Evolutionary conservation across 2,329 filamentous ascomycete species (phyloP), one percentile per base, ranked within the genome.

Genomic region (Ascosphaera apis): DNA sequence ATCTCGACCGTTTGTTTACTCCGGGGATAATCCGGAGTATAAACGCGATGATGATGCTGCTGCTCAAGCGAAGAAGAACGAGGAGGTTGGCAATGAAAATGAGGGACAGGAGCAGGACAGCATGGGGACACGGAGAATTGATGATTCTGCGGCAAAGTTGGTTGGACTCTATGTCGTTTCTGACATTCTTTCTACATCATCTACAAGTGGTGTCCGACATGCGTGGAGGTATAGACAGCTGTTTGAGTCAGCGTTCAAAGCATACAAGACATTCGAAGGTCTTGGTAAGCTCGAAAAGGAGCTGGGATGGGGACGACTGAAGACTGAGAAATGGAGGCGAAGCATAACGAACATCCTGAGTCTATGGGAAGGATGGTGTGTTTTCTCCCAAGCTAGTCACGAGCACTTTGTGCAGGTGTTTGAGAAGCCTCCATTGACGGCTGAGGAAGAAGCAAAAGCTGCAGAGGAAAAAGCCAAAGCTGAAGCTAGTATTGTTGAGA

Each of bases 151-250:
- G 1, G 71, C 80, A 1, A 80, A 76, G 45, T 63, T 92, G 1
- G 74, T 92, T 15, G 84, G 71, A 1, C 63, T 95, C 2, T 92
- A 91, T 49, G 63, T 88, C 36, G 66, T 80, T 35, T 72, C 66
- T 19, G 84, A 93, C 50, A 76, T 92, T 33, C 63, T 91, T 9
- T 79, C 78, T 0, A 78, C 79, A 1, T 80, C 76, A 1, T 65
- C 68, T 3, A 81, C 74, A 7, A 78, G 76, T 42, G 76, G 75
- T 2, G 73, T 86, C 16, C 72, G 79, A 2, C 79, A 84, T 50
- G 79, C 80, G 2, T 92, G 83, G 80, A 75, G 82, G 36, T 92
- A 83, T 48, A 66, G 83, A 15, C 72, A 78, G 43, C 64, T 86
- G 2, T 82, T 92, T 41, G 82, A 91, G 50, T 61, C 63, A 1